Evolutionary conservation across 495 filamentous ascomycete species (phyloP).

Genomic region (Cercophora sp.): DNA sequence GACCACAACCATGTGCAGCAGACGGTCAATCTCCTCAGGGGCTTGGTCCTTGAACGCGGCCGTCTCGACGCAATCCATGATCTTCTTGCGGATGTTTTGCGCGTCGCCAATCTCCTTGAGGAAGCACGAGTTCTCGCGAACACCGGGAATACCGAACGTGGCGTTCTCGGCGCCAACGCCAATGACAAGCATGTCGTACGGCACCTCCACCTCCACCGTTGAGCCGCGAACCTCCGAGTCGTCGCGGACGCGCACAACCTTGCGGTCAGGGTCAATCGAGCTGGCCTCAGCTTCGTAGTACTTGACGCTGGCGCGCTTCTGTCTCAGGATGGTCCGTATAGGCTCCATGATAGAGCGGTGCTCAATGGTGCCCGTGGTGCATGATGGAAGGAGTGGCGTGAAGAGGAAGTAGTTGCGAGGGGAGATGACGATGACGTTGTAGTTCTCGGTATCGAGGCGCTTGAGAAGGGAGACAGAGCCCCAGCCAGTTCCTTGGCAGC

Average conservation of each 20-base stretch:
- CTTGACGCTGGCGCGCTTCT: slow-evolving; percentile 85
- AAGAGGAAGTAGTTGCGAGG: slow-evolving; percentile 99
- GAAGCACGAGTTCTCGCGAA: slow-evolving; percentile 94
- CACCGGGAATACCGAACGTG: slow-evolving; percentile 95
- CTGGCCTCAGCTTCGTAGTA: slow-evolving; percentile 98
- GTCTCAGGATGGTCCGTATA: slow-evolving; percentile 85
- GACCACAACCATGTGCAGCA: slow-evolving; percentile 98
- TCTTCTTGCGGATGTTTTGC: slow-evolving; percentile 90
- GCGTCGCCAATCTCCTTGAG: slow-evolving; percentile 96
- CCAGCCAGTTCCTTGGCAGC: slow-evolving; percentile 96
- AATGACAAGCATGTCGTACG: slow-evolving; percentile 97
- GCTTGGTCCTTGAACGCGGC: slow-evolving; percentile 97
- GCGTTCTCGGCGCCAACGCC: slow-evolving; percentile 98
- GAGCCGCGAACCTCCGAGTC: slow-evolving; percentile 90
- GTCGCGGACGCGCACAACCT: slow-evolving; percentile 82
- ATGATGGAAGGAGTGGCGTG: slow-evolving; percentile 93
- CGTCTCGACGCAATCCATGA: slow-evolving; percentile 99
- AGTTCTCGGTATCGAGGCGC: slow-evolving; percentile 96
- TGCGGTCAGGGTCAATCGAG: slow-evolving; percentile 90
- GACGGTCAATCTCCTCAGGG: slow-evolving; percentile 83
- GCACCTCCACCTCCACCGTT: slow-evolving; percentile 76
- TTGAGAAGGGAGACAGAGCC: slow-evolving; percentile 94
- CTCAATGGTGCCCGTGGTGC: slow-evolving; percentile 94
- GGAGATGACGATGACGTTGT: slow-evolving; percentile 95
- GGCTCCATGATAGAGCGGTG: slow-evolving; percentile 99